Conservation (phyloP, 2,329 filamentous ascomycete genomes). For the Curvularia verruculosa region DNA sequence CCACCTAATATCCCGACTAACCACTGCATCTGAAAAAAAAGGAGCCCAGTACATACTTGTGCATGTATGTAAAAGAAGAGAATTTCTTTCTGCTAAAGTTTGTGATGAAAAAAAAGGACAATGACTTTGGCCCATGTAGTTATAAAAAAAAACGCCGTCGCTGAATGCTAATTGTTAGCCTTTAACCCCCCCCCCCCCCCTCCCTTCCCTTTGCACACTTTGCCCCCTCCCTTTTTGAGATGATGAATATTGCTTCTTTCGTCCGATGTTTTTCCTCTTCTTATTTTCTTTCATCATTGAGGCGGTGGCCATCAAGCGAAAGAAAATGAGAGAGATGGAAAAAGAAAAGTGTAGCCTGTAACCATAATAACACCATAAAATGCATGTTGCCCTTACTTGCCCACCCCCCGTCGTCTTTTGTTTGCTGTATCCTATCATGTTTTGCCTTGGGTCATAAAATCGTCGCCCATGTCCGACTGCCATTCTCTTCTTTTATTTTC, state of each 20-base stretch:
- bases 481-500: background rate
- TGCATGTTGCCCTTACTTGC: no score
- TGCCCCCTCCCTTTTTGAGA: background rate
- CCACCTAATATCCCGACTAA: conserved; percentile 4
- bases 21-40: background rate
- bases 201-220: background rate
- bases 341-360: background rate
- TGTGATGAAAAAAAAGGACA: background rate
- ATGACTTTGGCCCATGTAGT: no score
- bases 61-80: background rate
- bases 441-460: background rate
- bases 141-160: conserved; percentile 26
- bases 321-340: background rate
- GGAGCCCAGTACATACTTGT: no score
- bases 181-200: no score
- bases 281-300: background rate
- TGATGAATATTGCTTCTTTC: no score
- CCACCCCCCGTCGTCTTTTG: background rate
- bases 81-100: background rate
- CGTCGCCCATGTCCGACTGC: background rate
- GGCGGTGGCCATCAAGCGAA: background rate
- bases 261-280: background rate
- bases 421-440: conserved; percentile 3
- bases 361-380: background rate
- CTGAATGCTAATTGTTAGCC: conserved; percentile 27